Evolutionary conservation across 139 green algal genomes (phyloP).

Genomic region (Chlorella sp.): DNA sequence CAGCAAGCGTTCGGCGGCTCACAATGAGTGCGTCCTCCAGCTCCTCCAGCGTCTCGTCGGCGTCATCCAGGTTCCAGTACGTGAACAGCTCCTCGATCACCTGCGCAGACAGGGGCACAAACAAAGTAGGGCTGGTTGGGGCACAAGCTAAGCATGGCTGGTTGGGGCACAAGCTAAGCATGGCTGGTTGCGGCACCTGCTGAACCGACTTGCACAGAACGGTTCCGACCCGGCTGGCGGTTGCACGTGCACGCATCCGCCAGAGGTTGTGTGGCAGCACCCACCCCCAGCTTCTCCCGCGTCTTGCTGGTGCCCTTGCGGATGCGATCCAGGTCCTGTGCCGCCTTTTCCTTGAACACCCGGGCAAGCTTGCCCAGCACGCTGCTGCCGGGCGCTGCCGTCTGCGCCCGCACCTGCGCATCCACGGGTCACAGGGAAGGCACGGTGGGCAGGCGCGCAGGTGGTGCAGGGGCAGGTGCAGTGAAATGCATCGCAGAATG

Average conservation of each 20-base stretch:
- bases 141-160: not conserved
- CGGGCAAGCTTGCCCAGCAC: slow-evolving; percentile 76
- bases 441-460: not conserved
- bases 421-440: too few relatives aligned
- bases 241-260: too few relatives aligned
- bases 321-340: slow-evolving; percentile 85
- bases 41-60: slow-evolving; percentile 91
- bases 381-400: not conserved
- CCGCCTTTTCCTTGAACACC: slow-evolving; percentile 94
- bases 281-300: slow-evolving; percentile 85
- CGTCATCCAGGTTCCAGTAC: slow-evolving; percentile 94
- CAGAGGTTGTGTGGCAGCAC: too few relatives aligned
- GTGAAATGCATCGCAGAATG: too few relatives aligned
- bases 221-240: not conserved
- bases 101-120: slow-evolving; percentile 37
- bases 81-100: slow-evolving; percentile 94
- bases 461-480: not conserved
- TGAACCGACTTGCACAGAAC: not conserved
- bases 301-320: slow-evolving; percentile 93
- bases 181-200: not conserved
- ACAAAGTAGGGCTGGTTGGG: not conserved
- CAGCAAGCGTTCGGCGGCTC: slow-evolving; percentile 31
- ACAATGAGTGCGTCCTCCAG: slow-evolving; percentile 94
- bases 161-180: not conserved
- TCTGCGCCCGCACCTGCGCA: slow-evolving; percentile 6